Percentiles rank a stretch among this genome's conserved stretches.
Evolutionary conservation across 768 basidiomycete species (phyloP).

Genomic region (Gloeophyllum trabeum): DNA sequence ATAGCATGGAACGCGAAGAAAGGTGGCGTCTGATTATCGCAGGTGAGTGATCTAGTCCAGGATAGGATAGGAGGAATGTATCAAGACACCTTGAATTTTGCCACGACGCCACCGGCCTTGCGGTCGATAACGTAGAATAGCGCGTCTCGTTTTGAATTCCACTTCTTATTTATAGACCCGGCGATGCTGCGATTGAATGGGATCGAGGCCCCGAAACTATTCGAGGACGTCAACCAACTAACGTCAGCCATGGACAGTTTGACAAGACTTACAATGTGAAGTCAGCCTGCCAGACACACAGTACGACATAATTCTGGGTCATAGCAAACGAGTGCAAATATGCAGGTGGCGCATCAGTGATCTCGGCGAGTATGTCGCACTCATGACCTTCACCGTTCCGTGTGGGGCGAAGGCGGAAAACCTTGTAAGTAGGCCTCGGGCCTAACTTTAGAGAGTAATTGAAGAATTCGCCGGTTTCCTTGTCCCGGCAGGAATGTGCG

Average conservation of each 20-base stretch:
- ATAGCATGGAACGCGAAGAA: constrained; percentile 29
- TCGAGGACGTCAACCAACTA: background rate
- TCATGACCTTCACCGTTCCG: constrained; percentile 2
- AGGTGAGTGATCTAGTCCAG: too few relatives aligned
- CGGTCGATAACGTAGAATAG: constrained; percentile 28
- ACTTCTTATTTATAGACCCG: constrained; percentile 19
- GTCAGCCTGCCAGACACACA: constrained; percentile 23
- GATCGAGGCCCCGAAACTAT: constrained; percentile 11
- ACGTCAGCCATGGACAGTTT: background rate
- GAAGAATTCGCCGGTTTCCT: constrained; percentile 21
- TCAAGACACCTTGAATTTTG: constrained; percentile 24
- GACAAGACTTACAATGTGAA: constrained; percentile 4
- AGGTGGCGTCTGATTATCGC: too few relatives aligned
- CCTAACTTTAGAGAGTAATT: constrained; percentile 27
- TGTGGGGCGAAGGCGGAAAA: background rate
- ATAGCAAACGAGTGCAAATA: constrained; percentile 27
- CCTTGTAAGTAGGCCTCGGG: constrained; percentile 14
- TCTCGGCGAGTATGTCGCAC: constrained; percentile 22
- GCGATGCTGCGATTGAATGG: constrained; percentile 20
- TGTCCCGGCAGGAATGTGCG: constrained; percentile 26
- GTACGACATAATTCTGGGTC: constrained; percentile 23
- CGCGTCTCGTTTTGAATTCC: constrained; percentile 16
- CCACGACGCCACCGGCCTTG: constrained; percentile 21
- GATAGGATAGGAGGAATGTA: too few relatives aligned
- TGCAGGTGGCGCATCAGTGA: constrained; percentile 25